These are phyloP conservation scores for Zymoseptoria tritici DNA, from an alignment of 2,329 filamentous ascomycete genomes.

Conservation along the genomic window DNA sequence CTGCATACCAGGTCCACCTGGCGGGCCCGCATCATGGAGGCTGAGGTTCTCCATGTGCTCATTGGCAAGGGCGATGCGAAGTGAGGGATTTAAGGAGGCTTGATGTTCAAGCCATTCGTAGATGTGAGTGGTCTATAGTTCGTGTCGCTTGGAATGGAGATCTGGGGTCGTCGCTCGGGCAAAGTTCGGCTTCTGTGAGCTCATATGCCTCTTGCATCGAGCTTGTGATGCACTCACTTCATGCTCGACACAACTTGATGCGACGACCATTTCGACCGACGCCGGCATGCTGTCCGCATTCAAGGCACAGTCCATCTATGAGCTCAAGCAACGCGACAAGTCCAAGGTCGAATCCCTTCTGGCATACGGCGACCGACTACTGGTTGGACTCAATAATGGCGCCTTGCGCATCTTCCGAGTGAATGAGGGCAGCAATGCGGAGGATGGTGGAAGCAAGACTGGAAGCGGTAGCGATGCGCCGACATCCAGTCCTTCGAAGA, in stretches of 20 bases:
- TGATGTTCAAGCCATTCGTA: slow-evolving; percentile 8
- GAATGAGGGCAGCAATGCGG: slow-evolving; percentile 44
- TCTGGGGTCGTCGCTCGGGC: neutral
- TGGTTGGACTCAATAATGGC: slow-evolving; percentile 87
- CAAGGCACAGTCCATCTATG: slow-evolving; percentile 89
- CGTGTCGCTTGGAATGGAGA: neutral
- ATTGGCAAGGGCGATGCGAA: slow-evolving; percentile 5
- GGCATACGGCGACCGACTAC: slow-evolving; percentile 82
- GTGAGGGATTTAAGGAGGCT: neutral
- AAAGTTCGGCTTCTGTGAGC: neutral
- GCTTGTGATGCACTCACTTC: neutral
- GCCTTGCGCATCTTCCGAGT: slow-evolving; percentile 84
- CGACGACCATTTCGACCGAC: slow-evolving; percentile 1
- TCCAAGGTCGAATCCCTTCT: slow-evolving; percentile 94
- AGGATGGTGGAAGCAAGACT: slow-evolving; percentile 21
- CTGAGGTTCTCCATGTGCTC: slow-evolving; percentile 29
- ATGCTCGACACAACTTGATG: neutral
- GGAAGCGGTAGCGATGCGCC: slow-evolving; percentile 36
- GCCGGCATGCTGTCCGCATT: slow-evolving; percentile 74
- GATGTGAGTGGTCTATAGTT: neutral
- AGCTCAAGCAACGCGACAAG: slow-evolving; percentile 92
- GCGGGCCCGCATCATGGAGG: slow-evolving; percentile 27
- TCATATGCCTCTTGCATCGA: neutral
- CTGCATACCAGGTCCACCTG: slow-evolving; percentile 15
- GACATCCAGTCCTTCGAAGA: slow-evolving; percentile 27